Evolutionary conservation across 805 yeast genomes (phyloP).

Genomic region (Pichia eremophila): DNA sequence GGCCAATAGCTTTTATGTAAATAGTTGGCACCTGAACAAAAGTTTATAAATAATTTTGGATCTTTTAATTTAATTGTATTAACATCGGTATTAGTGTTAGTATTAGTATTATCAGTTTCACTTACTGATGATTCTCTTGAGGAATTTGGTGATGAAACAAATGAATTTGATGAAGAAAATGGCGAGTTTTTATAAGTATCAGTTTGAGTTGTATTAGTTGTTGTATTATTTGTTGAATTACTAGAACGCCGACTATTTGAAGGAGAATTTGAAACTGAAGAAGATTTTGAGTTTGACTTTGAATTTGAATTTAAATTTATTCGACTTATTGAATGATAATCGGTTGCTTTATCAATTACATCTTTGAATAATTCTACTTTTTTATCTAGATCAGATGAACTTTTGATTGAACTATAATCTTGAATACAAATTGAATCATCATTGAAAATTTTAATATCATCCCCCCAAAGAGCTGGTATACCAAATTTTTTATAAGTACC

Average conservation of each 20-base stretch:
- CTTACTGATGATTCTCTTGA: background rate
- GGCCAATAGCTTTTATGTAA: slow-evolving; percentile 73
- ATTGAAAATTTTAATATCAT: slow-evolving; percentile 59
- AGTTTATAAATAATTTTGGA: slow-evolving; percentile 57
- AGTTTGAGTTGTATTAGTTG: slow-evolving; percentile 9
- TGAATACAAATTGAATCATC: slow-evolving; percentile 56
- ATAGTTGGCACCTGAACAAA: slow-evolving; percentile 66
- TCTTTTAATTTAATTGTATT: background rate
- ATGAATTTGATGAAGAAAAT: background rate
- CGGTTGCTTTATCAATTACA: slow-evolving; percentile 43
- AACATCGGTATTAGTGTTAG: background rate
- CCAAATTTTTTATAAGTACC: slow-evolving; percentile 38
- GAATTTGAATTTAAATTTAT: background rate
- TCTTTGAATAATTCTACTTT: slow-evolving; percentile 51
- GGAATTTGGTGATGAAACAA: slow-evolving; percentile 8
- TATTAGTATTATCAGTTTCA: background rate
- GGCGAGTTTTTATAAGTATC: background rate
- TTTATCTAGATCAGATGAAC: slow-evolving; percentile 41
- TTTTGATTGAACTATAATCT: slow-evolving; percentile 60
- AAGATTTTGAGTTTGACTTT: too few relatives aligned
- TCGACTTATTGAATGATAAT: slow-evolving; percentile 11
- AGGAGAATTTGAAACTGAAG: background rate
- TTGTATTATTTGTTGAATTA: background rate
- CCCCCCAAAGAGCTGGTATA: slow-evolving; percentile 61
- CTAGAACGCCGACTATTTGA: background rate